Evolutionary conservation across 352 stramenopile genomes (phyloP).

Genomic region (Peronospora farinosa): DNA sequence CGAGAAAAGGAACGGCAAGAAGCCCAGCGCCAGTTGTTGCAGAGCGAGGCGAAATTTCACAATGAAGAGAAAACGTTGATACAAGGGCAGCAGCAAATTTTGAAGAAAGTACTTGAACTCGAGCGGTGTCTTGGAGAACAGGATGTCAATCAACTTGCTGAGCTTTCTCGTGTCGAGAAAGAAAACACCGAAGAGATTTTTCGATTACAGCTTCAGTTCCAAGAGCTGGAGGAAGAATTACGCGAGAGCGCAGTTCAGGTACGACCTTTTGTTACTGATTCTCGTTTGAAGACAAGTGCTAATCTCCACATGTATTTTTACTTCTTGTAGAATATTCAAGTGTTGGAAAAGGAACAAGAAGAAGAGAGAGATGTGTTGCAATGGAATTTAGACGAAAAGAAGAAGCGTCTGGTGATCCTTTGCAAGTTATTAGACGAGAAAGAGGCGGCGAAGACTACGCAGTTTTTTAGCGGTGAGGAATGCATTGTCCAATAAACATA

Average conservation of each 20-base stretch:
- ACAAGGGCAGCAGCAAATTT: slow-evolving; percentile 48
- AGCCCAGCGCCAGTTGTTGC: slow-evolving; percentile 46
- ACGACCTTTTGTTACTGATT: neutral
- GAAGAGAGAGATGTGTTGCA: slow-evolving; percentile 42
- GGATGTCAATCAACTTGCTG: slow-evolving; percentile 58
- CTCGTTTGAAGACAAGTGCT: neutral
- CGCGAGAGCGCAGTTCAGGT: slow-evolving; percentile 57
- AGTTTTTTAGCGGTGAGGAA: slow-evolving; percentile 46
- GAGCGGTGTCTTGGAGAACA: slow-evolving; percentile 57
- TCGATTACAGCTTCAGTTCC: slow-evolving; percentile 33
- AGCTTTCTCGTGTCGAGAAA: slow-evolving; percentile 58
- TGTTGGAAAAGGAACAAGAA: slow-evolving; percentile 55
- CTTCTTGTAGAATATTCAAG: slow-evolving; percentile 48
- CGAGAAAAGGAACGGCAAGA: slow-evolving; percentile 45
- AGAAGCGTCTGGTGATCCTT: slow-evolving; percentile 37
- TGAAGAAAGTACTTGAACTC: slow-evolving; percentile 60
- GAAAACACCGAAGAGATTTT: slow-evolving; percentile 41
- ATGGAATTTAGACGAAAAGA: slow-evolving; percentile 45
- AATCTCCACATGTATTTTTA: neutral
- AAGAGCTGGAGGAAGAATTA: slow-evolving; percentile 56
- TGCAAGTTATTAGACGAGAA: slow-evolving; percentile 52
- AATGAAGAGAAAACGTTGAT: slow-evolving; percentile 64
- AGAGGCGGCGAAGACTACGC: slow-evolving; percentile 19
- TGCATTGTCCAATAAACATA: slow-evolving; percentile 39
- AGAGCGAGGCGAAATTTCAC: slow-evolving; percentile 61